A percentile compares a stretch with the other conserved stretches of the same genome.
These are phyloP conservation scores for Vigna reflexopilosa DNA, from an alignment of 306 rosid genomes.

Conservation along the genomic window DNA sequence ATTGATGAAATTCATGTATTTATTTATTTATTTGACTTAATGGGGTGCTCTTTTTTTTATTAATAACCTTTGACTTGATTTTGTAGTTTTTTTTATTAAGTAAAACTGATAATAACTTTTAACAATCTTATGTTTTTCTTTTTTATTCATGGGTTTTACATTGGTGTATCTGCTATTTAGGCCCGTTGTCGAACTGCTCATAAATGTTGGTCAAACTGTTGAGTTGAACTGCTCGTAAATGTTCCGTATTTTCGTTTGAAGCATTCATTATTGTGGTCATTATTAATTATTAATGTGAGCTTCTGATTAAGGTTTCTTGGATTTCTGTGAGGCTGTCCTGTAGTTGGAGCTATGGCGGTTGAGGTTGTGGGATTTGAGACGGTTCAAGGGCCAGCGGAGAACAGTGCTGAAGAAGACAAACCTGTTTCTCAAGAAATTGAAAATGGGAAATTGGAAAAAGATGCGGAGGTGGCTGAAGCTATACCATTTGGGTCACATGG, in stretches of 20 bases:
- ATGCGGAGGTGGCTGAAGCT: conserved; percentile 48
- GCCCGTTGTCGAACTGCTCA: not conserved
- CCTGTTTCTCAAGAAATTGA: conserved; percentile 55
- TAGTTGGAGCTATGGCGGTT: conserved; percentile 65
- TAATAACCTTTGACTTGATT: not conserved
- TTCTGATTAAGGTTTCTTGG: conserved; percentile 48
- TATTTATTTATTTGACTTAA: not conserved
- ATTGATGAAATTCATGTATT: conserved; percentile 22
- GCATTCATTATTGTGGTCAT: not conserved
- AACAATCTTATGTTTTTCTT: not conserved
- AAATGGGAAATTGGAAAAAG: conserved; percentile 68
- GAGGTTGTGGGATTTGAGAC: conserved; percentile 90
- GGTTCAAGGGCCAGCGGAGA: conserved; percentile 75
- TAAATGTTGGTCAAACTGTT: conserved; percentile 2
- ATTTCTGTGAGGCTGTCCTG: conserved; percentile 50
- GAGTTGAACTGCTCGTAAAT: conserved; percentile 7
- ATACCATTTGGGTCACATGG: conserved; percentile 69
- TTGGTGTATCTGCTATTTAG: not conserved
- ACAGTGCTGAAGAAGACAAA: conserved; percentile 55
- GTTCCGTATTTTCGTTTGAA: conserved; percentile 17
- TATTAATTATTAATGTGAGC: not conserved
- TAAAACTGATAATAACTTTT: not conserved
- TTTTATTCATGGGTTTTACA: not conserved
- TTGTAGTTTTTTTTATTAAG: not conserved
- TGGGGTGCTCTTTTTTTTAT: not conserved